Evolutionary conservation across 1,284 basidiomycete genomes (phyloP).

Genomic region (Leccinum angustisporum): DNA sequence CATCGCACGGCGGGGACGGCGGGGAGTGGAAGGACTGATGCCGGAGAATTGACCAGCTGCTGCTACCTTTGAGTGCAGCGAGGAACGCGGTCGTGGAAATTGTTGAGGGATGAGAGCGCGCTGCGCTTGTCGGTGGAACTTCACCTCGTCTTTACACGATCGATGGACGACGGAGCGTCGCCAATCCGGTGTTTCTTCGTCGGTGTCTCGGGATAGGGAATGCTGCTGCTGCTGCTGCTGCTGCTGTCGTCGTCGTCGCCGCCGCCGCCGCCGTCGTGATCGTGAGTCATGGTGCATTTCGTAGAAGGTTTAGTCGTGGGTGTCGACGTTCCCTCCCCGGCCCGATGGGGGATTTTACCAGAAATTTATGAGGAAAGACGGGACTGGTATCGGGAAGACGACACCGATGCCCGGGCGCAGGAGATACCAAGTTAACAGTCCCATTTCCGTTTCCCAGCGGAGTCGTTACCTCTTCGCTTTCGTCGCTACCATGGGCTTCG

Average conservation of each 20-base stretch:
- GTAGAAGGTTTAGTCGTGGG: constrained; percentile 14
- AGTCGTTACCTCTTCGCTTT: constrained; percentile 3
- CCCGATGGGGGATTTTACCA: constrained; percentile 16
- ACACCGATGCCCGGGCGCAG: not conserved
- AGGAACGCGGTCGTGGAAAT: constrained; percentile 21
- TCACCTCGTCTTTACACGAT: not conserved
- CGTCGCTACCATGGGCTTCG: constrained; percentile 3
- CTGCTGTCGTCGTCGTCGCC: not conserved
- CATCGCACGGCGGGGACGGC: constrained; percentile 6
- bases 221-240: too few relatives aligned
- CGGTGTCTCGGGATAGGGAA: constrained; percentile 26
- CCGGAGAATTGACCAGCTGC: not conserved
- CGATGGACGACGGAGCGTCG: too few relatives aligned
- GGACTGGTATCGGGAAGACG: not conserved
- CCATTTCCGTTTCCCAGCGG: constrained; percentile 8
- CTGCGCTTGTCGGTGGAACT: constrained; percentile 14
- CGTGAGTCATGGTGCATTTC: constrained; percentile 23
- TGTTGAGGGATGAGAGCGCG: not conserved
- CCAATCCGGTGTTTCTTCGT: constrained; percentile 29
- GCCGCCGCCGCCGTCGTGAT: not conserved
- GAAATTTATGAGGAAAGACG: constrained; percentile 9
- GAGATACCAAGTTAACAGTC: not conserved
- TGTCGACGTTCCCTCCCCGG: not conserved
- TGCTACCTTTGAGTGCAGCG: constrained; percentile 15
- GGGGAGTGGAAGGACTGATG: constrained; percentile 30